Conservation (phyloP, 2,329 filamentous ascomycete genomes). For the Nothophoma quercina region DNA sequence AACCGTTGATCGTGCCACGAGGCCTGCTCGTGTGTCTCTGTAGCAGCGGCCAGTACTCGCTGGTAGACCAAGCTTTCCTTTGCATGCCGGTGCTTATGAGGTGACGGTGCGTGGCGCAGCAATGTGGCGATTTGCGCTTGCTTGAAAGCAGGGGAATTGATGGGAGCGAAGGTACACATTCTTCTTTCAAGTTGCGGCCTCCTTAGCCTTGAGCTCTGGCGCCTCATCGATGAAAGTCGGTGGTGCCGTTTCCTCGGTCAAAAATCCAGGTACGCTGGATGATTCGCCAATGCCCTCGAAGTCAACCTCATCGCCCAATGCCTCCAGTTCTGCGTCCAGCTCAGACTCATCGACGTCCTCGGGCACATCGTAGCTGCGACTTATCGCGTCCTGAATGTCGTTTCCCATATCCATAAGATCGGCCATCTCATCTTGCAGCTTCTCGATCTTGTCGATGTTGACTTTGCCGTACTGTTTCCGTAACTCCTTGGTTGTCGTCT, state of each 20-base stretch:
- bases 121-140: background rate
- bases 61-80: no score
- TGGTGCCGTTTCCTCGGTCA: slow-evolving; percentile 85
- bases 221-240: slow-evolving; percentile 92
- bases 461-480: slow-evolving; percentile 96
- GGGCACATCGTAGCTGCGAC: slow-evolving; percentile 89
- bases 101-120: background rate
- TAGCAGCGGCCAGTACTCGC: no score
- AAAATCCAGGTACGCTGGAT: slow-evolving; percentile 77
- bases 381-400: slow-evolving; percentile 95
- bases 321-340: slow-evolving; percentile 94
- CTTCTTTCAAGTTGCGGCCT: slow-evolving; percentile 66
- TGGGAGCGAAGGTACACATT: background rate
- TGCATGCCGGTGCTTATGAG: no score
- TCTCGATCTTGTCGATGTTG: slow-evolving; percentile 96
- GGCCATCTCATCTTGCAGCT: slow-evolving; percentile 98
- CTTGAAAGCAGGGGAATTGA: background rate
- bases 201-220: slow-evolving; percentile 80
- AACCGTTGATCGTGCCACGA: background rate
- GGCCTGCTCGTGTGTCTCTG: background rate
- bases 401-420: slow-evolving; percentile 97
- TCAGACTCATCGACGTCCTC: slow-evolving; percentile 98
- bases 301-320: slow-evolving; percentile 92
- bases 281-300: slow-evolving; percentile 72
- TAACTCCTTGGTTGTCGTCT: slow-evolving; percentile 92